These are phyloP conservation scores for Saccharomyces cerevisiae DNA, from an alignment of 805 yeast genomes.

Conservation along the genomic window DNA sequence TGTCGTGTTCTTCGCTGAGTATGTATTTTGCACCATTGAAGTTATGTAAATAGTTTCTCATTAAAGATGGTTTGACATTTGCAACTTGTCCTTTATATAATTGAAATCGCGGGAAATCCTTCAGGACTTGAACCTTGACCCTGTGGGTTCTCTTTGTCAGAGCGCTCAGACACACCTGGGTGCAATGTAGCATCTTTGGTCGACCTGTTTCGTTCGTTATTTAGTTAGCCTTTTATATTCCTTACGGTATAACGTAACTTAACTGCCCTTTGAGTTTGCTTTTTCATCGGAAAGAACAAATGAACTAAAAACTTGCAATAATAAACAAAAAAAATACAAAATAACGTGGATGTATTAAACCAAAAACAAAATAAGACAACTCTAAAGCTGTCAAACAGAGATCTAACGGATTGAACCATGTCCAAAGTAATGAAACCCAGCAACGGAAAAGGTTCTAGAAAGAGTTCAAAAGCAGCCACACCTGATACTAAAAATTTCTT, in stretches of 20 bases:
- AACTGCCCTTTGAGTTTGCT: background rate
- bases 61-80: slow-evolving; percentile 66
- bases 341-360: background rate
- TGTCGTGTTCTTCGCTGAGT: slow-evolving; percentile 9
- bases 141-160: slow-evolving; percentile 43
- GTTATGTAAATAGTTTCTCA: slow-evolving; percentile 72
- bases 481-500: background rate
- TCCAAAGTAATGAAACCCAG: background rate
- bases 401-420: background rate
- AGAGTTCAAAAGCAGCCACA: background rate
- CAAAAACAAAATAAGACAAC: background rate
- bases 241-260: background rate
- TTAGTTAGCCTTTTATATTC: background rate
- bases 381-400: background rate
- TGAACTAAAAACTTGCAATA: background rate
- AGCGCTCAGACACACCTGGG: slow-evolving; percentile 38
- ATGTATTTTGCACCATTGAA: slow-evolving; percentile 70
- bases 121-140: slow-evolving; percentile 67
- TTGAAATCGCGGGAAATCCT: slow-evolving; percentile 58
- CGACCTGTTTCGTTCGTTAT: background rate
- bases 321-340: background rate
- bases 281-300: background rate
- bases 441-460: background rate
- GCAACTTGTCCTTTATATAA: slow-evolving; percentile 57
- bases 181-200: slow-evolving; percentile 22